Percentiles rank a stretch among this genome's conserved stretches.
These are phyloP conservation scores for Asterophora lycoperdoides DNA, from an alignment of 768 basidiomycete genomes.

Conservation along the genomic window DNA sequence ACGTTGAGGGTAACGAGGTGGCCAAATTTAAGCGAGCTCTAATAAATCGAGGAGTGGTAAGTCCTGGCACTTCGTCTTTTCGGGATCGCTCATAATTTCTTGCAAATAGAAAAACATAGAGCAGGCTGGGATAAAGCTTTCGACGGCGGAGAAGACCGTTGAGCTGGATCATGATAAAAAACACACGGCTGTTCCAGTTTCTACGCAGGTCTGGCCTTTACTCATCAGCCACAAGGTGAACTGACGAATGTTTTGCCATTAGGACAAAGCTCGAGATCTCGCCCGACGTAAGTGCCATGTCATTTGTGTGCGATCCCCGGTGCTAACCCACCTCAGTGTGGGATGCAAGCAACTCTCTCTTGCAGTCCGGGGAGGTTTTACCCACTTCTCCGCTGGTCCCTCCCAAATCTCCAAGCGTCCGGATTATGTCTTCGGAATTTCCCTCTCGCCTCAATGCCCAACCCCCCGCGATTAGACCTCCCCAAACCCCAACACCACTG, in stretches of 20 bases:
- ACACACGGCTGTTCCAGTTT: conserved; percentile 5
- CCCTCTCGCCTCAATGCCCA: background rate
- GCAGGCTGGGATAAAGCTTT: conserved; percentile 18
- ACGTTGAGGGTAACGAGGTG: conserved; percentile 29
- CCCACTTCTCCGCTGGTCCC: conserved; percentile 13
- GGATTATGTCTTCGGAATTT: background rate
- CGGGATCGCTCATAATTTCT: background rate
- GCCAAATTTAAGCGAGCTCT: conserved; percentile 39
- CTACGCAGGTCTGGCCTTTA: conserved; percentile 19
- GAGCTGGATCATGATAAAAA: conserved; percentile 17
- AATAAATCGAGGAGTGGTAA: conserved; percentile 44
- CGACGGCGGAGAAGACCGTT: conserved; percentile 21
- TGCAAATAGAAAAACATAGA: conserved; percentile 9
- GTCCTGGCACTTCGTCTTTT: conserved; percentile 4
- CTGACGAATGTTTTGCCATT: background rate
- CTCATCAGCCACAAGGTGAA: background rate
- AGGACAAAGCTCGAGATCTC: conserved; percentile 25
- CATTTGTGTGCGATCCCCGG: background rate
- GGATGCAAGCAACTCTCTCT: conserved; percentile 12
- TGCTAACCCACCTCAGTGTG: conserved; percentile 10
- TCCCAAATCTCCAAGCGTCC: conserved; percentile 3
- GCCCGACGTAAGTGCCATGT: conserved; percentile 17
- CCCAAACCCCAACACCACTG: background rate
- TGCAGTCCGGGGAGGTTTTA: conserved; percentile 1
- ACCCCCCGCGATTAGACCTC: background rate